A percentile compares a stretch with the other conserved stretches of the same genome.
phyloP scores from a whole-genome alignment of 2,329 filamentous ascomycete genomes.

The Ophiosphaerella narmari region DNA sequence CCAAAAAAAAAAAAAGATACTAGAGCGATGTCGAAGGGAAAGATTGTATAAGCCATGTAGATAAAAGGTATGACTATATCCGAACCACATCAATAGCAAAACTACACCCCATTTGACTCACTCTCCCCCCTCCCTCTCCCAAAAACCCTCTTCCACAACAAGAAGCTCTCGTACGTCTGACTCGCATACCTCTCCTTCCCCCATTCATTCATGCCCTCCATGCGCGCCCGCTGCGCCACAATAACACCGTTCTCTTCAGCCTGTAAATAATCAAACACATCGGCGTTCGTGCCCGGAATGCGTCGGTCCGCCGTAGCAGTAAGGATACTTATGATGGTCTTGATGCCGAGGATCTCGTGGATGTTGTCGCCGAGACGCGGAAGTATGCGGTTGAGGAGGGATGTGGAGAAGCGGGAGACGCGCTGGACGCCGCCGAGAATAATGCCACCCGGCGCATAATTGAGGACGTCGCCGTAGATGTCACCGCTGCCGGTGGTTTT shows the following conservation, averaged over 20 bases:
- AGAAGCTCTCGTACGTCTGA: slow-evolving; percentile 31
- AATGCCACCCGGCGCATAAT: slow-evolving; percentile 35
- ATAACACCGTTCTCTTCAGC: neutral
- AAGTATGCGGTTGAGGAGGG: slow-evolving; percentile 22
- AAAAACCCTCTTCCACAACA: slow-evolving; percentile 35
- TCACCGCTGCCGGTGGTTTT: slow-evolving; percentile 37
- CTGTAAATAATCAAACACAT: slow-evolving; percentile 28
- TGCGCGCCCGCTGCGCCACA: slow-evolving; percentile 13
- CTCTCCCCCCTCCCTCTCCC: slow-evolving; percentile 4
- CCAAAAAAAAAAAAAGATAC: no score
- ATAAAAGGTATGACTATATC: no score
- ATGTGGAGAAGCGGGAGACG: slow-evolving; percentile 11
- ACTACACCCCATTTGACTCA: neutral
- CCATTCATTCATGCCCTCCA: slow-evolving; percentile 18
- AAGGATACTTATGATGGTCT: slow-evolving; percentile 33
- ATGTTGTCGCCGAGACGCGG: slow-evolving; percentile 37
- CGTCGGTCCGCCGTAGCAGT: slow-evolving; percentile 38
- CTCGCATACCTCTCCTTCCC: slow-evolving; percentile 35
- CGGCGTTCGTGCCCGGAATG: slow-evolving; percentile 32
- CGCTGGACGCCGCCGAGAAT: slow-evolving; percentile 22
- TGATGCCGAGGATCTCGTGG: slow-evolving; percentile 32
- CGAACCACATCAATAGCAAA: no score
- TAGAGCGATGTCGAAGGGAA: no score
- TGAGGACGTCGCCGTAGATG: slow-evolving; percentile 35
- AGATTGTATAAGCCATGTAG: no score